Base-by-base conservation (phyloP, 768 basidiomycete genomes). In the Boletus rufocinnamomeus region DNA sequence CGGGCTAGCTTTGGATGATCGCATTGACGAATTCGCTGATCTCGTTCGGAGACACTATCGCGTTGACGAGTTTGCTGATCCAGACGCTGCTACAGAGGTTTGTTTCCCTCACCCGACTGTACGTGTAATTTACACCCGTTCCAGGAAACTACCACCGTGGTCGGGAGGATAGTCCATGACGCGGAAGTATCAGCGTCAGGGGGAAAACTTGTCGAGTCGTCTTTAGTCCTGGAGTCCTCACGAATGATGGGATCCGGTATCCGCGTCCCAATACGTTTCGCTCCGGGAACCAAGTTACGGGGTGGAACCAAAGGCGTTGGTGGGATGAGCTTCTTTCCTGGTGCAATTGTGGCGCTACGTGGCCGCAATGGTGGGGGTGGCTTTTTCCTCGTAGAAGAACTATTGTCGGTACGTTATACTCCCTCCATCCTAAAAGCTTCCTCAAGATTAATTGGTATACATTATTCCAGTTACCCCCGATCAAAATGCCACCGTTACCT, bases 321-420 rank as follows among this genome's bases (percentile, higher is more conserved):
- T 17, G 85, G 86, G 0, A 74, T 88, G 11, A 87, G 91, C 1
- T 69, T 98, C 43, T 98, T 95, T 68, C 93, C 95, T 6, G 97
- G 97, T 4, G 87, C 87, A 30, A 84, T 98, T 52, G 88, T 88
- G 2, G 94, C 89, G 0, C 68, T 98, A 34, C 91, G 85, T 60
- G 97, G 97, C 0, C 84, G 82, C 70, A 98, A 98, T 72, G 94
- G 95, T 1, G 92, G 94, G 2, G 95, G 92, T 6, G 89, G 86
- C 3, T 86, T 86, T 76, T 98, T 98, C 69, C 79, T 85, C 11
- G 95, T 89, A 0, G 84, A 84, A 27, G 94, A 98, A 66, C 77
- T 96, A 10, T 72, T 97, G 38, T 76, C 85, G 63, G 96, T 98
- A 68, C 70, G 89, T 75, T 28, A 16, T 45, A 6, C 10, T 35